Evolutionary conservation across 2,329 filamentous ascomycete genomes (phyloP).

Genomic region (Nakataea oryzae): DNA sequence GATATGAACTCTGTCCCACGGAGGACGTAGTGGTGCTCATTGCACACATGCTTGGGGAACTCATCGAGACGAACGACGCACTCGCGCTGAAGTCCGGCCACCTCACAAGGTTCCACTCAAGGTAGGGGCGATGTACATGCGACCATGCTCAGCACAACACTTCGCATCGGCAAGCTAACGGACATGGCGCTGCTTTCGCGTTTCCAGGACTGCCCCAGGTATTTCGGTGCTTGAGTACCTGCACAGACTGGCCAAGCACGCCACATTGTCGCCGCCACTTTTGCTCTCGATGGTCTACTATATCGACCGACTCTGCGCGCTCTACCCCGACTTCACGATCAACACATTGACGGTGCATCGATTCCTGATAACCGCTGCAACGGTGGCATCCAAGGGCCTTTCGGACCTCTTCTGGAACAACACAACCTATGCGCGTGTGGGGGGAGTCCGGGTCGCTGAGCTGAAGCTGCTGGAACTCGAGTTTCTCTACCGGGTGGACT

Average conservation of each 20-base stretch:
- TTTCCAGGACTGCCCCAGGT: constrained; percentile 55
- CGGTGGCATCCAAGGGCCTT: constrained; percentile 89
- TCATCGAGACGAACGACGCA: constrained; percentile 86
- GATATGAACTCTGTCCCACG: constrained; percentile 72
- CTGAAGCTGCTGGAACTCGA: constrained; percentile 87
- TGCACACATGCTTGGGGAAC: constrained; percentile 87
- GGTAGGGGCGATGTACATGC: constrained; percentile 35
- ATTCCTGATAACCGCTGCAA: constrained; percentile 91
- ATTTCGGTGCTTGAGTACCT: constrained; percentile 95
- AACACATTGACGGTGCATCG: constrained; percentile 94
- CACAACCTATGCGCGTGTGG: constrained; percentile 87
- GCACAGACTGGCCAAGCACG: constrained; percentile 83
- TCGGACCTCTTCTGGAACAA: constrained; percentile 99
- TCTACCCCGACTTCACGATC: constrained; percentile 92
- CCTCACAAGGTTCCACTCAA: constrained; percentile 89
- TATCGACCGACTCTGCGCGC: constrained; percentile 84
- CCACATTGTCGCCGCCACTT: constrained; percentile 83
- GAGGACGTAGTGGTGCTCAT: constrained; percentile 87
- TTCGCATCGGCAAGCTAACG: constrained; percentile 12
- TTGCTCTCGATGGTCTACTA: constrained; percentile 99
- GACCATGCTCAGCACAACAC: not conserved
- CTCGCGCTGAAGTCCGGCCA: constrained; percentile 77
- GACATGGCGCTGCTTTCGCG: not conserved
- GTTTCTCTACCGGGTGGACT: constrained; percentile 84
- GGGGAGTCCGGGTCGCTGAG: constrained; percentile 83